phyloP scores from a whole-genome alignment of 2,329 filamentous ascomycete species.

The Kalaharituber pfeilii region DNA sequence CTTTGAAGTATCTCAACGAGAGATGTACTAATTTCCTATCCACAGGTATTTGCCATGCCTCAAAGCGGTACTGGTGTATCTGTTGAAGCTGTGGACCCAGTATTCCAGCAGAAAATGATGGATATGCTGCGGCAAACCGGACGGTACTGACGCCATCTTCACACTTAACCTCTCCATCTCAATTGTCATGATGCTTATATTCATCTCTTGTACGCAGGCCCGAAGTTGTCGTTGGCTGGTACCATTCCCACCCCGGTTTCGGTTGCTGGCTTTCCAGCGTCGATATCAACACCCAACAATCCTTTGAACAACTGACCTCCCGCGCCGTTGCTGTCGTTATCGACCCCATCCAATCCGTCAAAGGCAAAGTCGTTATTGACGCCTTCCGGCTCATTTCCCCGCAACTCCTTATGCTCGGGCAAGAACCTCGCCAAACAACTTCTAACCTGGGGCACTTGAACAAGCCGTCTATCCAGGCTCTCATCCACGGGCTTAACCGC shows the following conservation, averaged over 20 bases:
- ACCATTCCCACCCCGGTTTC: slow-evolving; percentile 97
- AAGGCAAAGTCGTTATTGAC: slow-evolving; percentile 98
- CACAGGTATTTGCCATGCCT: slow-evolving; percentile 76
- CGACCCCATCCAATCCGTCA: slow-evolving; percentile 96
- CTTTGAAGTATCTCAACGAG: neutral
- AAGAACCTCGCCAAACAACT: slow-evolving; percentile 93
- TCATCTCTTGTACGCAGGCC: slow-evolving; percentile 45
- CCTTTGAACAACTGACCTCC: slow-evolving; percentile 96
- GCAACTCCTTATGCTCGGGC: slow-evolving; percentile 91
- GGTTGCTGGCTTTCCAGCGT: slow-evolving; percentile 98
- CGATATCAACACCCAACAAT: slow-evolving; percentile 99
- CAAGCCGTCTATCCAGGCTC: slow-evolving; percentile 97
- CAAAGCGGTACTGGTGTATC: slow-evolving; percentile 96
- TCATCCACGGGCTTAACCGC: slow-evolving; percentile 93
- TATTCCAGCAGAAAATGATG: slow-evolving; percentile 99
- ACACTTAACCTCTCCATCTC: neutral
- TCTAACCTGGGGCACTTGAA: slow-evolving; percentile 96
- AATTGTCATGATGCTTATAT: too few relatives aligned
- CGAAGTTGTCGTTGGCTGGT: slow-evolving; percentile 97
- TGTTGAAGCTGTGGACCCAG: slow-evolving; percentile 93
- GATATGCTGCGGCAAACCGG: slow-evolving; percentile 97
- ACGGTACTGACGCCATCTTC: slow-evolving; percentile 42
- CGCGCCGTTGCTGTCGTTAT: slow-evolving; percentile 95
- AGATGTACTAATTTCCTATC: neutral
- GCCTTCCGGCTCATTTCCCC: slow-evolving; percentile 97